Conservation (phyloP, 345 rosid species). For the Dovyalis caffra region DNA sequence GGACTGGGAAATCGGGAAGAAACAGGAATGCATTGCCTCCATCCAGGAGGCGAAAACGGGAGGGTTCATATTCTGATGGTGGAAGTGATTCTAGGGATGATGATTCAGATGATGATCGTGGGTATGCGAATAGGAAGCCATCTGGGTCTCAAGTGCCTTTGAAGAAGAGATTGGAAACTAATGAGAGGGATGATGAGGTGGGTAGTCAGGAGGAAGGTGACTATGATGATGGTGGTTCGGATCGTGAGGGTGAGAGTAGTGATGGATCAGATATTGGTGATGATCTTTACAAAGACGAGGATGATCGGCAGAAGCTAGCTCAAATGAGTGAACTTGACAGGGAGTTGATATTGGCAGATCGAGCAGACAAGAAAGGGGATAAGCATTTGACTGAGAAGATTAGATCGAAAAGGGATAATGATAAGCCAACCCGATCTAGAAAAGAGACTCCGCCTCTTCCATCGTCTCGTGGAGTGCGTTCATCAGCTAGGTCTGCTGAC, state of each 20-base stretch:
- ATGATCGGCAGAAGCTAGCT: slow-evolving; percentile 68
- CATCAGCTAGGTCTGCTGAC: slow-evolving; percentile 91
- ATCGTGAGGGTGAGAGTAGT: slow-evolving; percentile 66
- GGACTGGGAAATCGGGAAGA: slow-evolving; percentile 60
- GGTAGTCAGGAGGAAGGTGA: slow-evolving; percentile 67
- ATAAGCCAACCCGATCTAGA: slow-evolving; percentile 52
- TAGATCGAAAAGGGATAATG: slow-evolving; percentile 71
- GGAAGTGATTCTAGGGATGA: slow-evolving; percentile 92
- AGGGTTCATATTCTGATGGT: slow-evolving; percentile 83
- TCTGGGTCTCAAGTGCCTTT: slow-evolving; percentile 93
- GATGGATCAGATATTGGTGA: slow-evolving; percentile 89
- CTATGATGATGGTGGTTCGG: slow-evolving; percentile 55
- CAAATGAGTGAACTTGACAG: slow-evolving; percentile 85
- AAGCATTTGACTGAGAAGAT: slow-evolving; percentile 81
- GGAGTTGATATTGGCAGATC: slow-evolving; percentile 83
- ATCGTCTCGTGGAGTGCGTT: slow-evolving; percentile 67
- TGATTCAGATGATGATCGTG: slow-evolving; percentile 73
- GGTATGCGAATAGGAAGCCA: slow-evolving; percentile 72
- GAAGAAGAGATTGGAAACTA: slow-evolving; percentile 78
- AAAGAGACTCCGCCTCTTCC: slow-evolving; percentile 67
- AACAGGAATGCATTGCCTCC: slow-evolving; percentile 53
- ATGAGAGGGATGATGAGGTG: slow-evolving; percentile 77
- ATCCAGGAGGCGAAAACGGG: slow-evolving; percentile 55
- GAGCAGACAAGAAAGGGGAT: slow-evolving; percentile 91
- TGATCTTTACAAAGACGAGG: slow-evolving; percentile 88